Percentiles rank a stretch among this genome's conserved stretches.
Evolutionary conservation across 805 yeast genomes (phyloP).

Genomic region (Isabelozyma rhagii): DNA sequence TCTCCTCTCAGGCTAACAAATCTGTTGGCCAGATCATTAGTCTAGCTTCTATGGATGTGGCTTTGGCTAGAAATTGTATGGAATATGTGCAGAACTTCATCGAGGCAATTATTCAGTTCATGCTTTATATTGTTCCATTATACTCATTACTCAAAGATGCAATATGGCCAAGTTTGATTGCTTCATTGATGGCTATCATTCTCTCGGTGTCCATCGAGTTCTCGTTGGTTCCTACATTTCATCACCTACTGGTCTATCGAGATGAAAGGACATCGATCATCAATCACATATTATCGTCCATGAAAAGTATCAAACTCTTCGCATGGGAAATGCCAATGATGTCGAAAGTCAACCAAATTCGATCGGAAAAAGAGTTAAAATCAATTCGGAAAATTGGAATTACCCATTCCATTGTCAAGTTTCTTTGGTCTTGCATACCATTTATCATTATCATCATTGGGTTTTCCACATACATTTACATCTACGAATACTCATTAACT

Average conservation of each 20-base stretch:
- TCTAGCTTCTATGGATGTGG: constrained; percentile 19
- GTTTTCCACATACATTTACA: constrained; percentile 16
- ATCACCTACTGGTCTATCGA: constrained; percentile 13
- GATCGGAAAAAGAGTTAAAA: constrained; percentile 17
- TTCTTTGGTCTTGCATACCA: constrained; percentile 23
- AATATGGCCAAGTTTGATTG: constrained; percentile 16
- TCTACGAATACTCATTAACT: constrained; percentile 13
- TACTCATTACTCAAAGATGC: constrained; percentile 20
- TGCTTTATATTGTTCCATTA: constrained; percentile 14
- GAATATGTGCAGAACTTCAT: constrained; percentile 15
- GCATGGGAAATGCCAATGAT: constrained; percentile 26
- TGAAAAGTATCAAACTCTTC: constrained; percentile 23
- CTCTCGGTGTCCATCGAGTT: constrained; percentile 15
- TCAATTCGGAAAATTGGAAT: constrained; percentile 12
- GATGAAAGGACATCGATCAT: constrained; percentile 18
- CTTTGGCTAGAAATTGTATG: constrained; percentile 7
- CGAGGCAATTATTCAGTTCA: constrained; percentile 9
- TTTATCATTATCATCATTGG: constrained; percentile 19
- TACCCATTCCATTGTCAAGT: constrained; percentile 9
- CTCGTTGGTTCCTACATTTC: constrained; percentile 7
- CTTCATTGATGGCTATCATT: constrained; percentile 14
- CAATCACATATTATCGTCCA: constrained; percentile 19
- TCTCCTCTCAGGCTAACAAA: constrained; percentile 13
- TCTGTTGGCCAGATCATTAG: constrained; percentile 23
- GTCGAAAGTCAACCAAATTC: constrained; percentile 11